Evolutionary conservation across 2,329 filamentous ascomycete genomes (phyloP).

Genomic region (Botrytis aclada): DNA sequence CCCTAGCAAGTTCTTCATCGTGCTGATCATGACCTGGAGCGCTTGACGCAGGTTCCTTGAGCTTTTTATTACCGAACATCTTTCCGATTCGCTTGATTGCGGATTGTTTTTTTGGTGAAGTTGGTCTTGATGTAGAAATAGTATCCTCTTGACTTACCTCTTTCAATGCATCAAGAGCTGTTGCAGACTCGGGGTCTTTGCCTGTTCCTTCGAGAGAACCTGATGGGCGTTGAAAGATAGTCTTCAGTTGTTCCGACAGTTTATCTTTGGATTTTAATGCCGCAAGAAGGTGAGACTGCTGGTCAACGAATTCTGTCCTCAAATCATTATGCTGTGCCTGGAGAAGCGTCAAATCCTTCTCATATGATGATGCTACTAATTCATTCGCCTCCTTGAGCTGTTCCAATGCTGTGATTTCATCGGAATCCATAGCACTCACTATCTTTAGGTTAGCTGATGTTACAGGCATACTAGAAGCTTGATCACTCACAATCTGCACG

Average conservation of each 20-base stretch:
- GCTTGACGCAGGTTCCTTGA: not conserved
- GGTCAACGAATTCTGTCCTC: constrained; percentile 52
- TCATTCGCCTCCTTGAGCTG: constrained; percentile 59
- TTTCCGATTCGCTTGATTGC: constrained; percentile 9
- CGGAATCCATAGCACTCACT: constrained; percentile 54
- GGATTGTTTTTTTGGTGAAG: constrained; percentile 13
- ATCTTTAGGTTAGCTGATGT: constrained; percentile 29
- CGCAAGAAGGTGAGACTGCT: constrained; percentile 58
- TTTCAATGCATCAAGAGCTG: constrained; percentile 51
- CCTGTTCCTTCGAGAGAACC: constrained; percentile 5
- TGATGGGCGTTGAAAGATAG: constrained; percentile 21
- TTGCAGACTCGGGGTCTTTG: constrained; percentile 10
- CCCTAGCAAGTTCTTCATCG: constrained; percentile 8
- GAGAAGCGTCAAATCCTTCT: constrained; percentile 55
- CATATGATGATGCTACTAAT: constrained; percentile 56
- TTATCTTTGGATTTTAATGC: constrained; percentile 60
- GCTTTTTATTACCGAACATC: not conserved
- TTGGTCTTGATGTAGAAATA: constrained; percentile 5
- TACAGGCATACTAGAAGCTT: not conserved
- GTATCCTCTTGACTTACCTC: constrained; percentile 48
- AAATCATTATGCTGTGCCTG: constrained; percentile 50
- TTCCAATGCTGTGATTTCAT: constrained; percentile 53
- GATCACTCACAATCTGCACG: constrained; percentile 50
- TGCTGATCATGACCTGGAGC: not conserved
- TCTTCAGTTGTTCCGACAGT: constrained; percentile 50